A percentile compares a stretch with the other conserved stretches of the same genome.
phyloP scores from a whole-genome alignment of 2,329 filamentous ascomycete species.

The Davidsoniella eucalypti region DNA sequence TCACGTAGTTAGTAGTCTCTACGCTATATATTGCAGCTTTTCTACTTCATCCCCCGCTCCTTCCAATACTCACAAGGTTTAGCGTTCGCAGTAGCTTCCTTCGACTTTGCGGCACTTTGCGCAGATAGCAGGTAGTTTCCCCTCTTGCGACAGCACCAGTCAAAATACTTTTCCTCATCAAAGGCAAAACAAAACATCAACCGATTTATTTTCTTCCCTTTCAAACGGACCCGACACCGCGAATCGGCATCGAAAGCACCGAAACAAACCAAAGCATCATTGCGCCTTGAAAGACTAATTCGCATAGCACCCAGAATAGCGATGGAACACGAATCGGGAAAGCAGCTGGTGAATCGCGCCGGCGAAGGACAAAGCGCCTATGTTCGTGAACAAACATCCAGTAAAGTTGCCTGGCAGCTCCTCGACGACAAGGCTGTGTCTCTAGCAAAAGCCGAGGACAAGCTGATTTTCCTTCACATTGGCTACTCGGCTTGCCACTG shows the following conservation, averaged over 20 bases:
- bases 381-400: constrained; percentile 58
- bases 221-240: too few species aligned
- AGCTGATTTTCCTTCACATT: constrained; percentile 83
- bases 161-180: too few species aligned
- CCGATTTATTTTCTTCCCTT: too few species aligned
- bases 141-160: too few species aligned
- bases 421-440: constrained; percentile 63
- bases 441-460: constrained; percentile 65
- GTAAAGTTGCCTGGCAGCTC: constrained; percentile 82
- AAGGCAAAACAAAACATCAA: too few species aligned
- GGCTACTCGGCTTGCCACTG: constrained; percentile 94
- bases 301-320: neutral
- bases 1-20: too few species aligned
- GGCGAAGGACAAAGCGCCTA: constrained; percentile 31
- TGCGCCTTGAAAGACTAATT: too few species aligned
- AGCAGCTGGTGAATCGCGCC: constrained; percentile 20
- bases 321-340: constrained; percentile 1
- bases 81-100: neutral
- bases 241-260: too few species aligned
- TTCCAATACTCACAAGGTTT: neutral
- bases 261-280: too few species aligned
- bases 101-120: too few species aligned
- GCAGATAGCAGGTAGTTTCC: too few species aligned
- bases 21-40: neutral
- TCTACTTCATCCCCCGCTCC: neutral